Evolutionary conservation across 345 rosid species (phyloP).

Genomic region (Cardamine resedifolia): DNA sequence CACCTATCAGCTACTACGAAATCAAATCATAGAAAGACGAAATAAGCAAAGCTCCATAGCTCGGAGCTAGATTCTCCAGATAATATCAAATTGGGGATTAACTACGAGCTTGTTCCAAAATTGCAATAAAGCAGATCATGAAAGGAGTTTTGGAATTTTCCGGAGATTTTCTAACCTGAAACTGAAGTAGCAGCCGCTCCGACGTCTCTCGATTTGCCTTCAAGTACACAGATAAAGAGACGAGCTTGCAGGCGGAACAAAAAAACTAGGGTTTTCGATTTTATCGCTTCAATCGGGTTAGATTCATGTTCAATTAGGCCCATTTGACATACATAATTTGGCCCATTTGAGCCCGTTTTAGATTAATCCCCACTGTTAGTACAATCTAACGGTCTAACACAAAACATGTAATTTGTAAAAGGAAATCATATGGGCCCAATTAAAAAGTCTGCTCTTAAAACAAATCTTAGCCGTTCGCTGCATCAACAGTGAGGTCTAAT

Average conservation of each 20-base stretch:
- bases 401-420: neutral
- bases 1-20: neutral
- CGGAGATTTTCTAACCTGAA: conserved; percentile 24
- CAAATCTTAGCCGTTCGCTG: conserved; percentile 25
- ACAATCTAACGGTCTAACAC: neutral
- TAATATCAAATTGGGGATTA: neutral
- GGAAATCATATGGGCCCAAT: neutral
- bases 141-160: neutral
- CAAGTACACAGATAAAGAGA: neutral
- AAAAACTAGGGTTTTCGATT: conserved; percentile 22
- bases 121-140: neutral
- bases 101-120: neutral
- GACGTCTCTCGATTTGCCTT: neutral
- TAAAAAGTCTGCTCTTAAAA: neutral
- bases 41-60: neutral
- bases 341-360: neutral
- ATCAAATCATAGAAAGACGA: neutral
- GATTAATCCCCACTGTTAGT: neutral
- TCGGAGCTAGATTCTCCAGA: neutral
- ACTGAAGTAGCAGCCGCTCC: conserved; percentile 24
- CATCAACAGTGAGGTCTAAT: neutral
- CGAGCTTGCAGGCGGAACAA: neutral
- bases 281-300: neutral
- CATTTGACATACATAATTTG: neutral
- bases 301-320: neutral